Conservation (phyloP, 2,329 filamentous ascomycete species). For the Parascedosporium putredinis region DNA sequence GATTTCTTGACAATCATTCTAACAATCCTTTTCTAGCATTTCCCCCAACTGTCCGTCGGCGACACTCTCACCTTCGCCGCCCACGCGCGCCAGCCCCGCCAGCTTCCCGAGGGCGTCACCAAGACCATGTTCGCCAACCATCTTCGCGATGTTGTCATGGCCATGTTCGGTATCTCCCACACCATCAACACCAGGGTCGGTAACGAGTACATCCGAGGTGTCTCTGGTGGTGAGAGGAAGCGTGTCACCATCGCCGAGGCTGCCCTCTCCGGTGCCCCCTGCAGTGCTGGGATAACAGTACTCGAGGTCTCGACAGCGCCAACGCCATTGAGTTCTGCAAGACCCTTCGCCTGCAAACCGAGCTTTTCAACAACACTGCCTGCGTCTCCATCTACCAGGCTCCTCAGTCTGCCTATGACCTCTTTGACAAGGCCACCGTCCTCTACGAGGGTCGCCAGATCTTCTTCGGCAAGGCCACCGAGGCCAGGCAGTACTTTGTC, state of each 20-base stretch:
- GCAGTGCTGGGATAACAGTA: constrained; percentile 64
- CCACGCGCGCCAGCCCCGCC: constrained; percentile 53
- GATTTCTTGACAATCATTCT: too few relatives aligned
- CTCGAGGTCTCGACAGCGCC: constrained; percentile 62
- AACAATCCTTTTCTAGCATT: constrained; percentile 36
- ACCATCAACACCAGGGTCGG: constrained; percentile 64
- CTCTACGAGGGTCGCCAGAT: constrained; percentile 53
- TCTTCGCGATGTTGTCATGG: constrained; percentile 62
- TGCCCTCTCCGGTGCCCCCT: constrained; percentile 45
- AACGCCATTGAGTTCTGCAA: constrained; percentile 68
- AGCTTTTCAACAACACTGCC: constrained; percentile 55
- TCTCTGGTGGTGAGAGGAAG: constrained; percentile 64
- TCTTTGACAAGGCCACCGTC: constrained; percentile 49
- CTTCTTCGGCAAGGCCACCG: constrained; percentile 49
- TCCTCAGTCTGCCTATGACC: constrained; percentile 52
- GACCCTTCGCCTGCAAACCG: constrained; percentile 56
- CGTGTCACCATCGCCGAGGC: constrained; percentile 55
- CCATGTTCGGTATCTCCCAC: constrained; percentile 64
- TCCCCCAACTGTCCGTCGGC: constrained; percentile 65
- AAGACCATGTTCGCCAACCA: constrained; percentile 47
- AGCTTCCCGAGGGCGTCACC: constrained; percentile 48
- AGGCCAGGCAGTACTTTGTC: constrained; percentile 55
- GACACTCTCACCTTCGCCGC: constrained; percentile 74
- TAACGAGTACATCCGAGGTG: constrained; percentile 65
- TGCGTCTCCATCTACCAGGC: constrained; percentile 68